Percentiles rank a stretch among this genome's conserved stretches.
These are phyloP conservation scores for Scutellaria minor DNA, from an alignment of 257 asterid genomes.

Conservation along the genomic window DNA sequence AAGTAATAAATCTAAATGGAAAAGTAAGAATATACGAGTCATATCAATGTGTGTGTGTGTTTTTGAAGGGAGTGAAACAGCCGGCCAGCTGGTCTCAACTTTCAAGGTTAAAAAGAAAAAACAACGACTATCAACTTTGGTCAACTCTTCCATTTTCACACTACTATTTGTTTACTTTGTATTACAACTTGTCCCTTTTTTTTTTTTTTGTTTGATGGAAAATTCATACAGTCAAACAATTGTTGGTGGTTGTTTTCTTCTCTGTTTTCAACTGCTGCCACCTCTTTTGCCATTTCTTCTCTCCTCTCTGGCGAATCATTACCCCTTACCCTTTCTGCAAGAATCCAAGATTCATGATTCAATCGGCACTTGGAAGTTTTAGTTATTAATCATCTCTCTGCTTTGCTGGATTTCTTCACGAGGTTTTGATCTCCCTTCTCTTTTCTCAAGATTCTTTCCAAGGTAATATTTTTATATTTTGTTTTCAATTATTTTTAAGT, in stretches of 20 bases:
- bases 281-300: constrained; percentile 13
- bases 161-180: background rate
- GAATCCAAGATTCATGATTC: constrained; percentile 17
- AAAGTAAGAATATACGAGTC: no score
- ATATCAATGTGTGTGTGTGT: no score
- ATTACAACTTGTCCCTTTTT: background rate
- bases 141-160: constrained; percentile 29
- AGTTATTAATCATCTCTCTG: background rate
- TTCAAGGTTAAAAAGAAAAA: no score
- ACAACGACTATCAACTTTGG: constrained; percentile 8
- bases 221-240: background rate
- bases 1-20: no score
- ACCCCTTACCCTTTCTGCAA: background rate
- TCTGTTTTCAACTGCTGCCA: constrained; percentile 11
- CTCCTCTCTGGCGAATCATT: constrained; percentile 5
- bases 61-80: no score
- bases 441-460: constrained; percentile 11
- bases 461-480: constrained; percentile 19
- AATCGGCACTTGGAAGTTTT: background rate
- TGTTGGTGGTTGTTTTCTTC: background rate
- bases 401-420: constrained; percentile 17
- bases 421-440: background rate
- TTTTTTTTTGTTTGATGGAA: no score
- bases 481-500: background rate
- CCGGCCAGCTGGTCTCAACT: no score